Evolutionary conservation across 2,329 filamentous ascomycete genomes (phyloP), one percentile per base, ranked within the genome.

Genomic region (Scytalidium lignicola): DNA sequence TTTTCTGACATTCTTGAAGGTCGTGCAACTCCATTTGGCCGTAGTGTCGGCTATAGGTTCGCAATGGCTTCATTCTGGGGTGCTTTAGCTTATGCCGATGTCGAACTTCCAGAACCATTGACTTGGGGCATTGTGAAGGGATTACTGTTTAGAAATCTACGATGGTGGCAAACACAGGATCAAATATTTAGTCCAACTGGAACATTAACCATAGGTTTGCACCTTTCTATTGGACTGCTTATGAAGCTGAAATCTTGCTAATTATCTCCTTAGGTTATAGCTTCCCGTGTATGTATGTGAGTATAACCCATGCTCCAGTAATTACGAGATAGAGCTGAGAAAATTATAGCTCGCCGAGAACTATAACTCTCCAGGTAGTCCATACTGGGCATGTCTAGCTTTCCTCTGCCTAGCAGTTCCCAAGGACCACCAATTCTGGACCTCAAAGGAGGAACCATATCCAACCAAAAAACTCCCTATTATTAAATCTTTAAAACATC

Each of bases 41-140:
- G 88, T 43, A 88, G 84, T 46, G 77, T 91, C 44, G 88, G 85
- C 6, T 92, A 92, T 64, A 80, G 87, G n/a, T 91, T 90, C 65
- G 87, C 86, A 44, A 90, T 90, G 82, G 83, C 85, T n/a, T 86
- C 82, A 0, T 91, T 91, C 69, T 91, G 87, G 87, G 83, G 85
- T 12, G 84, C 86, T 0, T 68, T 90, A 22, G 88, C 85, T 1
- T 90, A 89, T 59, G 86, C 86, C 3, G 83, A 83, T 55, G 82
- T 90, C 45, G 84, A 89, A 47, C 74, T 90, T 4, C 86, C 86
- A 0, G 74, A 74, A 7, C 86, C 87, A 0, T 69, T 91, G 47
- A 86, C 82, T 2, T 90, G 86, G 86, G 87, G 88, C 2, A 85
- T 88, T 58, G 83, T 90, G 15, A 90, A 89, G 65, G 87, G 88